These are phyloP conservation scores for Astrothelium macrocarpum DNA, from an alignment of 495 filamentous ascomycete species.

Conservation along the genomic window DNA sequence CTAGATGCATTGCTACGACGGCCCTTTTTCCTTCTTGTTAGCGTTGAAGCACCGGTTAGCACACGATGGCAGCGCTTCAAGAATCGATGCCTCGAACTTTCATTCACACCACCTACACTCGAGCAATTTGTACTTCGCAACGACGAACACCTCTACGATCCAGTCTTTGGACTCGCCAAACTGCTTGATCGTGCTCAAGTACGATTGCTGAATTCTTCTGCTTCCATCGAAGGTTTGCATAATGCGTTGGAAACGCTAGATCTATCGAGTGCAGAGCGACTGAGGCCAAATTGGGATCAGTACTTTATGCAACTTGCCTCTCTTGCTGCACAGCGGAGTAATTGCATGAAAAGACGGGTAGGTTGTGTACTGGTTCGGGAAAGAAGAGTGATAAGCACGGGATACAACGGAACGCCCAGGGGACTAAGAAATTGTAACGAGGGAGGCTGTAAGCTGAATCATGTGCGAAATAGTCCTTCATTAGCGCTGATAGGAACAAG, in stretches of 20 bases:
- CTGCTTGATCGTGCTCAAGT: slow-evolving; percentile 72
- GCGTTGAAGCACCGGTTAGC: slow-evolving; percentile 78
- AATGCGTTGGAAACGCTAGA: slow-evolving; percentile 57
- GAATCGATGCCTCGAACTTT: slow-evolving; percentile 37
- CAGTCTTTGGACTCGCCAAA: slow-evolving; percentile 52
- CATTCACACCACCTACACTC: slow-evolving; percentile 46
- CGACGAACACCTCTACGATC: slow-evolving; percentile 68
- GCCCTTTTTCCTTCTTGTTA: slow-evolving; percentile 87
- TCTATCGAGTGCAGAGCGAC: slow-evolving; percentile 63
- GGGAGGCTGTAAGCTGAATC: slow-evolving; percentile 63
- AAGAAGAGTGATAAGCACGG: slow-evolving; percentile 80
- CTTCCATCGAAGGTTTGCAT: slow-evolving; percentile 58
- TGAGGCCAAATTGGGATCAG: slow-evolving; percentile 90
- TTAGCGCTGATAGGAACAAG: slow-evolving; percentile 24
- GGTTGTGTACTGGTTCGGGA: slow-evolving; percentile 90
- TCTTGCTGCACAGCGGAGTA: slow-evolving; percentile 80
- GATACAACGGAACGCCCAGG: slow-evolving; percentile 95
- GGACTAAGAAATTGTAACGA: slow-evolving; percentile 82
- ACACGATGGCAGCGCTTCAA: slow-evolving; percentile 70
- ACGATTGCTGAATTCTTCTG: slow-evolving; percentile 74
- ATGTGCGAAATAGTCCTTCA: neutral
- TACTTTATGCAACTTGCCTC: slow-evolving; percentile 97
- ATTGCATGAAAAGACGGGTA: slow-evolving; percentile 96
- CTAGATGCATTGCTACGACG: slow-evolving; percentile 65
- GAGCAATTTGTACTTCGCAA: slow-evolving; percentile 69